phyloP scores from a whole-genome alignment of 495 filamentous ascomycete species.

The Penicillium salamii region DNA sequence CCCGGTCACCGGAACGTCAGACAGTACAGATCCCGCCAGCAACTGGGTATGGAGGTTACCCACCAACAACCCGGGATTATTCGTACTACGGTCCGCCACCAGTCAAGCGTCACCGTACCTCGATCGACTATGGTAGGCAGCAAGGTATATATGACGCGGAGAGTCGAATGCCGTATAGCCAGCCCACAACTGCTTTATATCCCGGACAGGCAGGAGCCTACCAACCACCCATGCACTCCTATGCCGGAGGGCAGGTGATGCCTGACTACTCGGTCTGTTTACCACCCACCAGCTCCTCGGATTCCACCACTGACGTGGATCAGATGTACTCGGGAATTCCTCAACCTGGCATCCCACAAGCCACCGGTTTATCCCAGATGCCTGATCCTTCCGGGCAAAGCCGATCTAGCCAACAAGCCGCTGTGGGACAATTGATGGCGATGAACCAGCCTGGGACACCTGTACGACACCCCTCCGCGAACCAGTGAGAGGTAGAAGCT shows the following conservation, averaged over 20 bases:
- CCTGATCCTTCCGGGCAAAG: slow-evolving; percentile 37
- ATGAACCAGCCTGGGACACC: slow-evolving; percentile 44
- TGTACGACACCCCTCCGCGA: slow-evolving; percentile 38
- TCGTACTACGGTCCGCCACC: slow-evolving; percentile 33
- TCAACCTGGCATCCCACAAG: slow-evolving; percentile 26
- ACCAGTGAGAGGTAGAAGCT: slow-evolving; percentile 28
- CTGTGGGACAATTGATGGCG: slow-evolving; percentile 41
- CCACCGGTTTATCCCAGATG: slow-evolving; percentile 36
- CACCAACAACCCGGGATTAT: slow-evolving; percentile 34
- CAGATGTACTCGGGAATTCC: slow-evolving; percentile 38
- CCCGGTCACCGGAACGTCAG: slow-evolving; percentile 43
- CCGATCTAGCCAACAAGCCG: slow-evolving; percentile 38
- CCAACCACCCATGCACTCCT: slow-evolving; percentile 37
- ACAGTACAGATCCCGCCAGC: slow-evolving; percentile 38
- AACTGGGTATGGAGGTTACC: slow-evolving; percentile 35
- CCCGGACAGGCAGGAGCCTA: slow-evolving; percentile 35
- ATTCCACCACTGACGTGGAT: not conserved
- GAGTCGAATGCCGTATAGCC: slow-evolving; percentile 39
- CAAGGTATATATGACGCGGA: slow-evolving; percentile 40
- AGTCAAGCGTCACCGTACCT: slow-evolving; percentile 43
- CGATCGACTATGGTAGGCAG: slow-evolving; percentile 40
- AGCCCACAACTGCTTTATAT: slow-evolving; percentile 38
- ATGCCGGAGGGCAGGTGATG: slow-evolving; percentile 39
- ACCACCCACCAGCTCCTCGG: too few relatives aligned
- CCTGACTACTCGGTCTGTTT: slow-evolving; percentile 46